Conservation (phyloP, 1,139 yeast species). For the Yarrowia galli region DNA sequence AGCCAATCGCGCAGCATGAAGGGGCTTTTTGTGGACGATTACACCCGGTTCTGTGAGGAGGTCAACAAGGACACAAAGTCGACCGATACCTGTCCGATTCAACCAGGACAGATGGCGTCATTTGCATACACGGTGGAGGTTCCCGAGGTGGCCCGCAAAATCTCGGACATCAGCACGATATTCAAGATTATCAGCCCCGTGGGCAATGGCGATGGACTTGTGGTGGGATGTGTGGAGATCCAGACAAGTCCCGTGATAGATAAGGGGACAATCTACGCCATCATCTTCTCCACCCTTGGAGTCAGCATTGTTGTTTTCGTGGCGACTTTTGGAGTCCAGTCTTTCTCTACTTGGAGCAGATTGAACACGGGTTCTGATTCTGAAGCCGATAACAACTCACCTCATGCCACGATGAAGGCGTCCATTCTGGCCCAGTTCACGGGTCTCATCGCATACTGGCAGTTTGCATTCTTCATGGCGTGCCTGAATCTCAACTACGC, state of each 20-base stretch:
- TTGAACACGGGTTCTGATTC: neutral
- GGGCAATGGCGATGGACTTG: conserved; percentile 10
- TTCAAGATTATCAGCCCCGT: conserved; percentile 22
- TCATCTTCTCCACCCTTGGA: conserved; percentile 15
- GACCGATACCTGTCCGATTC: conserved; percentile 11
- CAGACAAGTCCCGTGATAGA: conserved; percentile 9
- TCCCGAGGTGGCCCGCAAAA: neutral
- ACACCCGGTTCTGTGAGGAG: conserved; percentile 33
- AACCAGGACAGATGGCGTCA: conserved; percentile 1
- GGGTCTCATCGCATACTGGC: conserved; percentile 61
- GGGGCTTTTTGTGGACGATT: conserved; percentile 8
- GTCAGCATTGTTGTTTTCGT: conserved; percentile 1
- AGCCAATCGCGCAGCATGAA: neutral
- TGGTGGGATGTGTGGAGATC: conserved; percentile 29
- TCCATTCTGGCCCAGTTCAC: conserved; percentile 45
- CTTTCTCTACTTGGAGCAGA: conserved; percentile 10
- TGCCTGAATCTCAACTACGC: conserved; percentile 67
- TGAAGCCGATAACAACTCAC: neutral
- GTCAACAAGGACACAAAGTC: neutral
- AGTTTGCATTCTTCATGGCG: conserved; percentile 63
- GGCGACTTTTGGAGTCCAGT: conserved; percentile 14
- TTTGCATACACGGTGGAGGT: conserved; percentile 8
- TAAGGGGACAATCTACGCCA: conserved; percentile 2
- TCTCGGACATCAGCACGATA: neutral
- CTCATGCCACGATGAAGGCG: conserved; percentile 3